Evolutionary conservation across 257 asterid genomes (phyloP).

Genomic region (Haberlea rhodopensis): DNA sequence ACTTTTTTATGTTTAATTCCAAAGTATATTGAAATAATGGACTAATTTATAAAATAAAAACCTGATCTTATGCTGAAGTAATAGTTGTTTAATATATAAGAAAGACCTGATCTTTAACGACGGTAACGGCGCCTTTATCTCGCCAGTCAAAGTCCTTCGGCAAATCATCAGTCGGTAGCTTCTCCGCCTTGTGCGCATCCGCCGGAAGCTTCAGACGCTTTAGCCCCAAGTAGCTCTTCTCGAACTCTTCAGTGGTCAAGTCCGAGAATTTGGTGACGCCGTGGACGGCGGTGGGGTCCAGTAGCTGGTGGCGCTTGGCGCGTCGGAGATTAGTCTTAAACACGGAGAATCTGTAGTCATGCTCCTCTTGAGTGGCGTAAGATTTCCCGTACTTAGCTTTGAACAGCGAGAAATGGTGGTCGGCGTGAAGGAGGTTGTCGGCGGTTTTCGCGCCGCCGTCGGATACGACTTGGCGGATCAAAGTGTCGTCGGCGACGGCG

Average conservation of each 20-base stretch:
- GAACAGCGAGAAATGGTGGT: constrained; percentile 62
- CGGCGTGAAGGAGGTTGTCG: constrained; percentile 44
- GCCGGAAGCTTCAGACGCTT: constrained; percentile 55
- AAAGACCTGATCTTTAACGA: constrained; percentile 91
- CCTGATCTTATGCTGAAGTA: too few species aligned
- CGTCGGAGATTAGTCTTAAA: constrained; percentile 79
- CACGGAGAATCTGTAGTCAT: constrained; percentile 59
- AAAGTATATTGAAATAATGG: too few species aligned
- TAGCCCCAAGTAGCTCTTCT: constrained; percentile 48
- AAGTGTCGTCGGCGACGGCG: constrained; percentile 30
- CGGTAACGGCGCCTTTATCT: constrained; percentile 74
- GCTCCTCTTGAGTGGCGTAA: constrained; percentile 63
- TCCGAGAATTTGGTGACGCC: constrained; percentile 91
- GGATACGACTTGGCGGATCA: constrained; percentile 77
- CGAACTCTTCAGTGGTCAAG: constrained; percentile 69
- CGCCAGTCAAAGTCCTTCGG: constrained; percentile 85
- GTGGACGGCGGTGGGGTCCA: constrained; percentile 85
- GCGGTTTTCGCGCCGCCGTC: constrained; percentile 31
- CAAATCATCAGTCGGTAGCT: constrained; percentile 68
- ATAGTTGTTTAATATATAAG: too few species aligned
- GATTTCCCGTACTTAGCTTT: constrained; percentile 57
- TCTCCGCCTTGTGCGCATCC: constrained; percentile 74
- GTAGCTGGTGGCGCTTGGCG: constrained; percentile 67
- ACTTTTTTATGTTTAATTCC: too few species aligned
- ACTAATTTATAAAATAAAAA: too few species aligned